Evolutionary conservation across 306 rosid species (phyloP).

Genomic region (Delonix regia): DNA sequence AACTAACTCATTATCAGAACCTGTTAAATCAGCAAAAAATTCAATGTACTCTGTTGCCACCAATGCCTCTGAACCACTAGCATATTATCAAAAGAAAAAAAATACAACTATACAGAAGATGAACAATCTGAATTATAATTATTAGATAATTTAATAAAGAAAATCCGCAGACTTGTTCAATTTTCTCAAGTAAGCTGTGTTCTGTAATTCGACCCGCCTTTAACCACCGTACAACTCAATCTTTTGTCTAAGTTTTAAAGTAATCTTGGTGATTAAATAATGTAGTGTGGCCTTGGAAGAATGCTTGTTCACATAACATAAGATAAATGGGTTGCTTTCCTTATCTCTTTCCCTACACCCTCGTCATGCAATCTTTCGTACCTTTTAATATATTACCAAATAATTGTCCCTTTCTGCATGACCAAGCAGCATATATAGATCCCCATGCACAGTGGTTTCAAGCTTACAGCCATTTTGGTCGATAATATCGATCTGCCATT

Average conservation of each 20-base stretch:
- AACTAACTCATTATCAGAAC: background rate
- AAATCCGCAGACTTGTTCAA: constrained; percentile 28
- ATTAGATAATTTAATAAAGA: constrained; percentile 22
- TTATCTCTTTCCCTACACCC: constrained; percentile 19
- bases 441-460: constrained; percentile 51
- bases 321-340: constrained; percentile 46
- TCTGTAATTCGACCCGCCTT: constrained; percentile 18
- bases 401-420: constrained; percentile 53
- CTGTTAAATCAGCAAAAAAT: background rate
- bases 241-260: constrained; percentile 47
- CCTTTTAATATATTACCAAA: constrained; percentile 31
- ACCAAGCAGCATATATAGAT: constrained; percentile 34
- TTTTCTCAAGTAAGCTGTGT: constrained; percentile 25
- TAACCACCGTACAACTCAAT: constrained; percentile 38
- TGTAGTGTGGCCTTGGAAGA: constrained; percentile 32
- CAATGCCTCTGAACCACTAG: constrained; percentile 3
- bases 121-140: constrained; percentile 22
- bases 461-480: constrained; percentile 45
- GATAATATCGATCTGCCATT: constrained; percentile 43
- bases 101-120: background rate
- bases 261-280: constrained; percentile 35
- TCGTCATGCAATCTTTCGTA: constrained; percentile 34
- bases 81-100: constrained; percentile 17
- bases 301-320: constrained; percentile 32
- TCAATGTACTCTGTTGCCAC: background rate